Percentiles rank a stretch among this genome's conserved stretches.
Evolutionary conservation across 495 filamentous ascomycete genomes (phyloP).

Genomic region (Aspergillus bertholletiae): DNA sequence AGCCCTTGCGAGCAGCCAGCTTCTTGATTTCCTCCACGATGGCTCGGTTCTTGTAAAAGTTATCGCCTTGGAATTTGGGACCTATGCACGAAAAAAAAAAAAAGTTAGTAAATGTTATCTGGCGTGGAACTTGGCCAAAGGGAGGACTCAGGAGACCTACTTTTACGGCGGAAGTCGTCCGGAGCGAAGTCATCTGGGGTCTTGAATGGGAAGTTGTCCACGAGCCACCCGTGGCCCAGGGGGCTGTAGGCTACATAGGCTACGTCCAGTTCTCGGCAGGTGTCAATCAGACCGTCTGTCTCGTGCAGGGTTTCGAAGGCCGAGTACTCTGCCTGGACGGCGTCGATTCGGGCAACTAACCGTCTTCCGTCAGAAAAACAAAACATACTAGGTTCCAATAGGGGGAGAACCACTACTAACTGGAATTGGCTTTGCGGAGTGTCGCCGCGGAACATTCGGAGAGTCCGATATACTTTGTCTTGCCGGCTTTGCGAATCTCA

Average conservation of each 20-base stretch:
- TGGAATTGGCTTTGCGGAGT: constrained; percentile 41
- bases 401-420: too few species aligned
- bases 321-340: constrained; percentile 50
- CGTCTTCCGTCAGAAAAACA: neutral
- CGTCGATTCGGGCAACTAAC: constrained; percentile 47
- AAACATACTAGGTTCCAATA: too few species aligned
- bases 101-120: neutral
- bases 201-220: constrained; percentile 41
- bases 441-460: constrained; percentile 44
- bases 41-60: constrained; percentile 45
- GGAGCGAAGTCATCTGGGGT: constrained; percentile 42
- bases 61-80: constrained; percentile 49
- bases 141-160: constrained; percentile 18
- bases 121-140: neutral
- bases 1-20: constrained; percentile 35
- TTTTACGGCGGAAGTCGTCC: constrained; percentile 44
- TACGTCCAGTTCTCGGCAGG: constrained; percentile 37
- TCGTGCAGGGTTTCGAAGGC: constrained; percentile 49
- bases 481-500: constrained; percentile 41
- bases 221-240: constrained; percentile 44
- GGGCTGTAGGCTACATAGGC: constrained; percentile 46
- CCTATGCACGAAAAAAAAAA: constrained; percentile 17
- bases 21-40: constrained; percentile 45
- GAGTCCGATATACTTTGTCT: constrained; percentile 46
- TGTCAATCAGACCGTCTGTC: constrained; percentile 36